These are phyloP conservation scores for Neoboletus brunneissimus DNA, from an alignment of 768 basidiomycete genomes.

Conservation along the genomic window DNA sequence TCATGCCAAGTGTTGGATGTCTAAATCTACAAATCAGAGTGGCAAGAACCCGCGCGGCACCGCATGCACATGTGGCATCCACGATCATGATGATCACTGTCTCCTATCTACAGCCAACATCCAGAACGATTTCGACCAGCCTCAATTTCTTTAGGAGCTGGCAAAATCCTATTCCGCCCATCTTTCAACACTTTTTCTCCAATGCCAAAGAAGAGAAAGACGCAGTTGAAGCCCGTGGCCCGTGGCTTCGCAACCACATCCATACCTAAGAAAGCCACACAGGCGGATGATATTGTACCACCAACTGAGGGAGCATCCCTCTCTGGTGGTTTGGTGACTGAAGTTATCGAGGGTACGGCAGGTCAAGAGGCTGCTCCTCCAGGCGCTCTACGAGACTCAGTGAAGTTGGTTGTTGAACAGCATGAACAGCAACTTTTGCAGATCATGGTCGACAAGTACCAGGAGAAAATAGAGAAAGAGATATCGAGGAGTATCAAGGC, in stretches of 20 bases:
- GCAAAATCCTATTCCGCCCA: neutral
- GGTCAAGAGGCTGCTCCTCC: conserved; percentile 1
- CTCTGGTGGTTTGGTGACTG: conserved; percentile 3
- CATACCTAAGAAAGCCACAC: conserved; percentile 68
- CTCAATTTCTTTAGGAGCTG: neutral
- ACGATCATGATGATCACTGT: neutral
- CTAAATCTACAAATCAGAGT: neutral
- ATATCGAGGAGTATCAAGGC: conserved; percentile 72
- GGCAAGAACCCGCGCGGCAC: neutral
- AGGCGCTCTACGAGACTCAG: conserved; percentile 14
- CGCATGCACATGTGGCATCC: neutral
- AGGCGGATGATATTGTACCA: conserved; percentile 26
- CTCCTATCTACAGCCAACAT: neutral
- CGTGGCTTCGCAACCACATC: conserved; percentile 84
- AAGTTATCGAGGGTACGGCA: conserved; percentile 5
- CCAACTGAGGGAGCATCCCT: conserved; percentile 4
- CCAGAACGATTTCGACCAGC: neutral
- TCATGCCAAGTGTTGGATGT: neutral
- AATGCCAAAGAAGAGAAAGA: conserved; percentile 87
- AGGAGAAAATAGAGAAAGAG: conserved; percentile 89
- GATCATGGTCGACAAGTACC: conserved; percentile 71
- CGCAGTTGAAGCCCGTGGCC: conserved; percentile 67
- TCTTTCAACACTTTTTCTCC: neutral
- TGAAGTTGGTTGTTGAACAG: conserved; percentile 37
- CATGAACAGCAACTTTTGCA: conserved; percentile 62